These are phyloP conservation scores for Colletotrichum horii DNA, from an alignment of 2,329 filamentous ascomycete species.

Conservation along the genomic window DNA sequence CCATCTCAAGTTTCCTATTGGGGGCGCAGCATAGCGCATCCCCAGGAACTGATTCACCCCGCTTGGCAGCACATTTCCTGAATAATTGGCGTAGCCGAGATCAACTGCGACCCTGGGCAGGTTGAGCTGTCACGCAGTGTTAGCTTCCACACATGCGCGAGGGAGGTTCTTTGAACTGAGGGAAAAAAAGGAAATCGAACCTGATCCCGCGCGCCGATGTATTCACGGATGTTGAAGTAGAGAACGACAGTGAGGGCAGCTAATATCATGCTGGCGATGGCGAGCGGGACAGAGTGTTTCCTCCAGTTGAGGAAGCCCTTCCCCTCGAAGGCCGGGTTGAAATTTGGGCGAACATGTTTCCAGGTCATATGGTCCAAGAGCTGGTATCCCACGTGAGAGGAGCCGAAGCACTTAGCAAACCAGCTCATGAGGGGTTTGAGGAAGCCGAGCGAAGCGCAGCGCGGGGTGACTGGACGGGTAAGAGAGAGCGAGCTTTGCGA, in stretches of 20 bases:
- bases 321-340: conserved; percentile 8
- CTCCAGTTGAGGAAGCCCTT: conserved; percentile 11
- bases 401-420: neutral
- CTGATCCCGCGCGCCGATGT: conserved; percentile 4
- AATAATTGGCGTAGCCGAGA: conserved; percentile 51
- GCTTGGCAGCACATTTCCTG: conserved; percentile 39
- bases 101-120: conserved; percentile 31
- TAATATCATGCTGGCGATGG: conserved; percentile 20
- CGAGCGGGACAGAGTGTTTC: conserved; percentile 6
- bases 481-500: neutral
- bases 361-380: conserved; percentile 17
- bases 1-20: conserved; percentile 55
- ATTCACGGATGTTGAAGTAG: conserved; percentile 12
- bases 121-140: neutral
- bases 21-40: conserved; percentile 58
- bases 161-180: neutral
- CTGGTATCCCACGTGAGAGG: conserved; percentile 20
- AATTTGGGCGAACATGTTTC: conserved; percentile 6
- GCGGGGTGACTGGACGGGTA: neutral
- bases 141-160: neutral
- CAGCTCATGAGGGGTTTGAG: neutral
- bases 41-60: conserved; percentile 52
- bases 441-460: conserved; percentile 5
- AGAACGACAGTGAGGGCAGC: conserved; percentile 13
- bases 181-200: neutral